Percentiles rank a stretch among this genome's conserved stretches.
Conservation (phyloP, 2,329 filamentous ascomycete species). For the Cadophora luteo-olivacea region DNA sequence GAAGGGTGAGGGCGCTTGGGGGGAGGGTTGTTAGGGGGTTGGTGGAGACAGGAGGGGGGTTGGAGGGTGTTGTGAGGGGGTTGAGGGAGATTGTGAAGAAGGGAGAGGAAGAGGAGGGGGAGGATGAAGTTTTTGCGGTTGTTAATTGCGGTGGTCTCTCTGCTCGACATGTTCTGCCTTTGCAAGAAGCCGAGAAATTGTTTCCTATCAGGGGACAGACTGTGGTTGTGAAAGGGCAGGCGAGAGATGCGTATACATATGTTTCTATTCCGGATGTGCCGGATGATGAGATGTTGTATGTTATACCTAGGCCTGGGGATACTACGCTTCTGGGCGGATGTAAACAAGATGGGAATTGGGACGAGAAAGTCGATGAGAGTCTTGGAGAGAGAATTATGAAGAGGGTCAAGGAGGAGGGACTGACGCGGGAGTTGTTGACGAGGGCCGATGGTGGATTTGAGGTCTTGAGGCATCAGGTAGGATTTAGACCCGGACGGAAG, state of each 20-base stretch:
- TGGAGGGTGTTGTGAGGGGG: background rate
- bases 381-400: constrained; percentile 15
- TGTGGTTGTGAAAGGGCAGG: constrained; percentile 51
- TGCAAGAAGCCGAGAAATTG: constrained; percentile 41
- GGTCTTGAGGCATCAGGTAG: constrained; percentile 50
- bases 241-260: constrained; percentile 40
- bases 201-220: constrained; percentile 54
- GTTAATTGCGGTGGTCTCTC: constrained; percentile 53
- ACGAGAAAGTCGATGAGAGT: background rate
- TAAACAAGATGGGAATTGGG: constrained; percentile 15
- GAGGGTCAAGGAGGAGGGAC: background rate
- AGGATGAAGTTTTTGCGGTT: constrained; percentile 39
- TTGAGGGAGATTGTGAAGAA: background rate
- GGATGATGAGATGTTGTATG: constrained; percentile 44
- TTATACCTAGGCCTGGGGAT: constrained; percentile 45
- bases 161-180: constrained; percentile 47
- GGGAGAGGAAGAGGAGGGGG: constrained; percentile 31
- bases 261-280: constrained; percentile 38
- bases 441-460: constrained; percentile 48
- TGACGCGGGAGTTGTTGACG: constrained; percentile 16
- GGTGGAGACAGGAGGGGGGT: background rate
- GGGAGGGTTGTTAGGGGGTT: constrained; percentile 38
- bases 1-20: background rate
- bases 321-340: constrained; percentile 23
- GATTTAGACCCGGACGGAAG: constrained; percentile 51